Evolutionary conservation across 2,329 filamentous ascomycete genomes (phyloP).

Genomic region (Rhinocladiella mackenziei): DNA sequence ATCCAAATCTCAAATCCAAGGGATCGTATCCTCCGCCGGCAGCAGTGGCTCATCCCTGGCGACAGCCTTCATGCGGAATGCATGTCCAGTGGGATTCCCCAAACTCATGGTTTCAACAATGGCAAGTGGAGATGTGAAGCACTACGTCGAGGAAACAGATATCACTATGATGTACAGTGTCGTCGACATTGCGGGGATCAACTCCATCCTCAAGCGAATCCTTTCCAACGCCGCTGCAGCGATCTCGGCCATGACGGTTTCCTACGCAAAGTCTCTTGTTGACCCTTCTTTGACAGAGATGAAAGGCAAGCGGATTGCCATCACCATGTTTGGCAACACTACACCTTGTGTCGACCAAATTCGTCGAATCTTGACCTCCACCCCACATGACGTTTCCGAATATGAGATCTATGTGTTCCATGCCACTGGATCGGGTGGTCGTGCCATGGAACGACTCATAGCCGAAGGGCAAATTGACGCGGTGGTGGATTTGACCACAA

Average conservation of each 20-base stretch:
- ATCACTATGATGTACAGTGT: slow-evolving; percentile 68
- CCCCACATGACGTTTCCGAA: slow-evolving; percentile 28
- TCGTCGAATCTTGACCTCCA: slow-evolving; percentile 34
- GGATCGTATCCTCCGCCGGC: slow-evolving; percentile 58
- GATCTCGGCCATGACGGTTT: slow-evolving; percentile 55
- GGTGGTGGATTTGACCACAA: slow-evolving; percentile 67
- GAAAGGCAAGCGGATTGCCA: slow-evolving; percentile 52
- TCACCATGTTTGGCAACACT: slow-evolving; percentile 74
- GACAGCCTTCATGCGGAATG: slow-evolving; percentile 57
- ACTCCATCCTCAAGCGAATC: slow-evolving; percentile 55
- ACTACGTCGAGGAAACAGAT: slow-evolving; percentile 64
- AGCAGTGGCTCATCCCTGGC: slow-evolving; percentile 61
- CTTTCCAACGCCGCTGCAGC: slow-evolving; percentile 61
- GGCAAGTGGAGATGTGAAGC: slow-evolving; percentile 61
- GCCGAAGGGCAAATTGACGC: slow-evolving; percentile 57
- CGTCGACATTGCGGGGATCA: slow-evolving; percentile 65
- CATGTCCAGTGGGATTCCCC: slow-evolving; percentile 59
- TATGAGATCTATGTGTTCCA: slow-evolving; percentile 65
- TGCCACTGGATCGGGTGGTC: slow-evolving; percentile 64
- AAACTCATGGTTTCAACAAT: slow-evolving; percentile 69
- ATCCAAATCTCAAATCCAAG: slow-evolving; percentile 45
- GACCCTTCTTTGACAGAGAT: slow-evolving; percentile 8
- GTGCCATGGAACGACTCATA: slow-evolving; percentile 64
- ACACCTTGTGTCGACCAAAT: slow-evolving; percentile 61
- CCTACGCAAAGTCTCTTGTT: slow-evolving; percentile 36